Base-by-base conservation (phyloP, 2,329 filamentous ascomycete species). In the Fusarium sp. region DNA sequence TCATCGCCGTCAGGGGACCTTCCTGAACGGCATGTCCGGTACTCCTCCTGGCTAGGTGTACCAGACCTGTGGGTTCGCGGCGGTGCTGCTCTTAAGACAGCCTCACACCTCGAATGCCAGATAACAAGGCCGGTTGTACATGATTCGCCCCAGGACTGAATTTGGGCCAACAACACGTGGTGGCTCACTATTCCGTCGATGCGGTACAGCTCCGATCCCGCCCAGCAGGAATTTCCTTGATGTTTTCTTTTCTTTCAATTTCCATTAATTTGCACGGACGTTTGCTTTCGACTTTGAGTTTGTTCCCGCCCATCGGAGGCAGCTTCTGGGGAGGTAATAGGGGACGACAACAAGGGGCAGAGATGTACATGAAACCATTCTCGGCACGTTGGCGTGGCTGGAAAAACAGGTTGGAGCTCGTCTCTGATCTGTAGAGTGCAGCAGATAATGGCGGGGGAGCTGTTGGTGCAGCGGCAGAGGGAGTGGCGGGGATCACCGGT, bases 1-100 rank as follows among this genome's bases (percentile, higher is more conserved):
- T 63, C 52, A 28, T 55, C 45, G 18, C 69, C 63, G 66, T 72
- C 26, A 44, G 70, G 63, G 61, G 58, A 42, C 53, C 57, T 60
- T 71, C 76, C 78, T 80, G 79, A 79, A 81, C 77, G 79, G 79
- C 80, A 80, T 73, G 78, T 73, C 79, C 77, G 79, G 79, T 81
- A 73, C 76, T 76, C 69, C 73, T 71, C 46, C 54, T 58, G 40
- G 46, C 42, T 61, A 58, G 73, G 73, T 72, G 68, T 75, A 73
- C 68, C 55, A 56, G 58, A 67, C 70, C 73, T 74, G 70, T 73
- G 54, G 68, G 61, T 63, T 65, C 51, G 53, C 60, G 66, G 69
- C 57, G 49, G 52, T 63, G 55, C 57, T 60, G 40, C 42, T 63
- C 38, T 46, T 20, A 55, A 42, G 57, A 44, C 56, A 57, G 53